phyloP scores from a whole-genome alignment of 2,329 filamentous ascomycete species.

The Nemania sp. region DNA sequence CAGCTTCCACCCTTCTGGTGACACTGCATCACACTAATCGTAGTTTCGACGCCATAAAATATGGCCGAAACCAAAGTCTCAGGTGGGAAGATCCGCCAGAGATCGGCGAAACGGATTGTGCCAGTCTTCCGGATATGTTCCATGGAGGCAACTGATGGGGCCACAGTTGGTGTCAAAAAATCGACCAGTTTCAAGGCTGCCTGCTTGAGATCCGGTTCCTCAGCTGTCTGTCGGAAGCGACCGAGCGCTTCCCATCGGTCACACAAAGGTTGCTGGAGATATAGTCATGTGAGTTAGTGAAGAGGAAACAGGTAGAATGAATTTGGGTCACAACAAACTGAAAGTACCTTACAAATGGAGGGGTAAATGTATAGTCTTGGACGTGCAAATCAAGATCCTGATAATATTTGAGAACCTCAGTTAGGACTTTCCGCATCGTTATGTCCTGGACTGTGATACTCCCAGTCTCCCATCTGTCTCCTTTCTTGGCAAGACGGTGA shows the following conservation, averaged over 20 bases:
- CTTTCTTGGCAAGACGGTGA: constrained; percentile 47
- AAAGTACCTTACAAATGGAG: constrained; percentile 14
- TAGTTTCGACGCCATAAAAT: constrained; percentile 52
- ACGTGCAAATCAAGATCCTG: constrained; percentile 52
- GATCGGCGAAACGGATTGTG: constrained; percentile 48
- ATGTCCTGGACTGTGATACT: constrained; percentile 51
- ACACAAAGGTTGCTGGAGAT: constrained; percentile 53
- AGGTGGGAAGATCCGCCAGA: constrained; percentile 55
- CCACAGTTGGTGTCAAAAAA: constrained; percentile 51
- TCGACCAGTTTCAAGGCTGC: constrained; percentile 43
- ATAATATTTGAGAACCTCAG: constrained; percentile 50
- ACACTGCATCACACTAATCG: constrained; percentile 53
- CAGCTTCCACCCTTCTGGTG: constrained; percentile 41
- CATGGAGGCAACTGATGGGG: constrained; percentile 45
- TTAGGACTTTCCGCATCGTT: constrained; percentile 49
- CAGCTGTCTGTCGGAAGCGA: constrained; percentile 23
- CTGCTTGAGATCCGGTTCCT: constrained; percentile 25
- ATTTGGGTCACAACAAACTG: too few relatives aligned
- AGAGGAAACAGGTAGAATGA: too few relatives aligned
- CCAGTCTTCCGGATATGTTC: constrained; percentile 47
- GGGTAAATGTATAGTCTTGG: constrained; percentile 50
- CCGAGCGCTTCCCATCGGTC: constrained; percentile 52
- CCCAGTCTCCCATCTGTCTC: constrained; percentile 50
- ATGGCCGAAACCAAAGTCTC: constrained; percentile 50
- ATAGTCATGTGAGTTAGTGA: constrained; percentile 19